Percentiles rank a stretch among this genome's conserved stretches.
phyloP scores from a whole-genome alignment of 2,329 filamentous ascomycete species.

The Ophiostoma ulmi region DNA sequence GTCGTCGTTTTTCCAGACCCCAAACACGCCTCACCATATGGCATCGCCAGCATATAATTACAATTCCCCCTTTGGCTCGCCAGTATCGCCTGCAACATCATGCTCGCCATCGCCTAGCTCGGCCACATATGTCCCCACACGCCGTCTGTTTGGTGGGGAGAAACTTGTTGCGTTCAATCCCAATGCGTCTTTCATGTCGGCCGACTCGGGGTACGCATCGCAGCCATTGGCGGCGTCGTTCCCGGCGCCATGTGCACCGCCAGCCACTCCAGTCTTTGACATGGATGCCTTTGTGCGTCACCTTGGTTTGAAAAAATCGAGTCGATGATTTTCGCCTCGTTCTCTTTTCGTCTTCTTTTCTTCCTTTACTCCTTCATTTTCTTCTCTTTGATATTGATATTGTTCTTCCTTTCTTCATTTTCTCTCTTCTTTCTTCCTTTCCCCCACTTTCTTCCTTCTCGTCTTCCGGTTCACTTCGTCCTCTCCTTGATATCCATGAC shows the following conservation, averaged over 20 bases:
- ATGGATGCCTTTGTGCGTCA: conserved; percentile 15
- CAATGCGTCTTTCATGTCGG: neutral
- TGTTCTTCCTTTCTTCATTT: neutral
- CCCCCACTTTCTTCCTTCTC: no score
- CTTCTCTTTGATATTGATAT: neutral
- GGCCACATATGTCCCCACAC: conserved; percentile 18
- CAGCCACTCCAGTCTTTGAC: conserved; percentile 2
- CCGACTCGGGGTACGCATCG: conserved; percentile 1
- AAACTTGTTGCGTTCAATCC: neutral
- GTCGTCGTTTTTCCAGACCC: conserved; percentile 18
- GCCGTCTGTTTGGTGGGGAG: conserved; percentile 4
- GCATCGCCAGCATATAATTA: conserved; percentile 16
- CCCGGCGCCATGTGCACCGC: neutral
- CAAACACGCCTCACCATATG: conserved; percentile 22
- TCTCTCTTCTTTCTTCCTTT: neutral
- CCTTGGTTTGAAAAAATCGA: neutral
- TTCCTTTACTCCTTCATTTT: neutral
- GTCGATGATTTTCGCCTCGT: neutral
- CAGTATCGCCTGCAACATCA: conserved; percentile 16
- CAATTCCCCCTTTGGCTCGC: conserved; percentile 21
- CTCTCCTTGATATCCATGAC: neutral
- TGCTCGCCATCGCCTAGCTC: conserved; percentile 20
- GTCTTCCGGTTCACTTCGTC: neutral
- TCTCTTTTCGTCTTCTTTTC: neutral
- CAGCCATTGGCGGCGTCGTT: neutral